Evolutionary conservation across 23 red algal species (phyloP).

Genomic region (Agarophyton chilense): DNA sequence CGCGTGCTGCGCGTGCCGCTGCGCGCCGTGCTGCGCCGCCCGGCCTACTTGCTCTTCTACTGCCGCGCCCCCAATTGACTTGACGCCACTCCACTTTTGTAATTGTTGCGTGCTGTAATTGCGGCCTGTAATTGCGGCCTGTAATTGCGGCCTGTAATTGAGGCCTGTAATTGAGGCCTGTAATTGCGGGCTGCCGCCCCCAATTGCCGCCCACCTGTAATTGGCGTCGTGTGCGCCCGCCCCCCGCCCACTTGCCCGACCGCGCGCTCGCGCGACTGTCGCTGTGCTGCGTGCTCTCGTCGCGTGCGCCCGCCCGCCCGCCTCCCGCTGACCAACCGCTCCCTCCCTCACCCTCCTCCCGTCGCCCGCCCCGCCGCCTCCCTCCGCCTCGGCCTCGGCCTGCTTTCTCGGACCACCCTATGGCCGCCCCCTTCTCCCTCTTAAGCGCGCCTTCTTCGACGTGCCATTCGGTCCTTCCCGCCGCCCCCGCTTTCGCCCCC

Average conservation of each 20-base stretch:
- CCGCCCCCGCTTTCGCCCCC: neutral
- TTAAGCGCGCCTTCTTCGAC: neutral
- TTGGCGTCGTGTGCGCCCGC: neutral
- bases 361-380: neutral
- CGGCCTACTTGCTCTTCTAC: constrained; percentile 92
- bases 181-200: too few species aligned
- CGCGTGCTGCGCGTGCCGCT: constrained; percentile 14
- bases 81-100: too few species aligned
- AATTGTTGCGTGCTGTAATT: too few species aligned
- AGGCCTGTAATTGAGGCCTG: too few species aligned
- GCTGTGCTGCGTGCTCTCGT: too few species aligned
- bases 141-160: too few species aligned
- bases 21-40: constrained; percentile 37
- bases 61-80: too few species aligned
- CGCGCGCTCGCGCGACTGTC: neutral
- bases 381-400: neutral
- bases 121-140: too few species aligned
- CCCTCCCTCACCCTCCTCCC: neutral
- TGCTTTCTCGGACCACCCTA: neutral
- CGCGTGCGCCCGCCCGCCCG: neutral
- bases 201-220: too few species aligned
- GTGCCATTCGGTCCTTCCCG: too few species aligned
- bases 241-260: neutral
- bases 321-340: neutral
- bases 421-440: neutral